Evolutionary conservation across 495 filamentous ascomycete species (phyloP), one percentile per base, ranked within the genome.

Genomic region (Hamigera avellanea): DNA sequence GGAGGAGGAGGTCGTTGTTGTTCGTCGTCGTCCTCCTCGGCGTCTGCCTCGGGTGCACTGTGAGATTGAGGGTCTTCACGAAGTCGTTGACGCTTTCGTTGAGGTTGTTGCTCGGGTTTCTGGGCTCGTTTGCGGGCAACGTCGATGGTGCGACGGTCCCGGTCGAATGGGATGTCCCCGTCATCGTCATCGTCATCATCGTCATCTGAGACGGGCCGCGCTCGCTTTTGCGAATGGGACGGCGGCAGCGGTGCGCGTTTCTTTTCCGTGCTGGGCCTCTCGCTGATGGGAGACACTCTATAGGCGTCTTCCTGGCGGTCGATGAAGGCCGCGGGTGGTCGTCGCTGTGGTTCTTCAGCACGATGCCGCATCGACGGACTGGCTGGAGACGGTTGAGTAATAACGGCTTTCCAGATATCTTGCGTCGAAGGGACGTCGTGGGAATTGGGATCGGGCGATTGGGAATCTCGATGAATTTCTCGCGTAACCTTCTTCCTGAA

Each of bases 251-350:
- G 34, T 10, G 12, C 28, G 9, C 36, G 42, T 35, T 16, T 36
- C 12, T 34, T 19, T 25, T 48, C 44, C n/a, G 35, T 35, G 26
- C 42, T 46, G 12, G 29, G 14, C 5, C 30, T 41, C 7, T 44
- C 40, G 23, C 43, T 44, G 26, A 60, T 53, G n/a, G 54, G 55
- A 1, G 53, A 59, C 2, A 65, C 45, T 8, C 53, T 46, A 5
- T 35, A 35, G 7, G 61, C 61, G 28, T 45, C 46, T 2, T 35
- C 26, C 27, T 65, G 61, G 7, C 50, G 56, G 41, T 65, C 61
- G 17, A 65, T 56, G 23, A 61, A 56, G 4, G 47, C 37, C n/a
- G 40, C 42, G 19, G 34, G 44, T 6, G 42, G n/a, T 15, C 23
- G 35, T 21, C 37, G 32, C 14, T n/a, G 21, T n/a, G 42, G 14